Evolutionary conservation across 2,329 filamentous ascomycete genomes (phyloP).

Genomic region (Cryphonectria japonica): DNA sequence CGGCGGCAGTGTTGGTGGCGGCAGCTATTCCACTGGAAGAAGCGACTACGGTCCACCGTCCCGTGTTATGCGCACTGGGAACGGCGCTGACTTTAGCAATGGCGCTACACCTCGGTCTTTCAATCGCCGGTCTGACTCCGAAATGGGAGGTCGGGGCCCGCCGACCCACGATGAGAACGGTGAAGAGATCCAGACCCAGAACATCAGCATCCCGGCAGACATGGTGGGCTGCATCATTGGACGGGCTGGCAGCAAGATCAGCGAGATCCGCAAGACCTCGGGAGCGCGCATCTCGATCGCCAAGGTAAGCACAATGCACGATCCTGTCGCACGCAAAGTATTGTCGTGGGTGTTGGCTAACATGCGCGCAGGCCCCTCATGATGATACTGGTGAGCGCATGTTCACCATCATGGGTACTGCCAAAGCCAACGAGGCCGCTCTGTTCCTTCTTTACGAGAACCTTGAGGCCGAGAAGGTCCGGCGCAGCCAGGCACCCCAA

Average conservation of each 20-base stretch:
- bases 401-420: conserved; percentile 99
- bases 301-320: conserved; percentile 59
- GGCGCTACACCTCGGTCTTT: conserved; percentile 65
- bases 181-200: conserved; percentile 97
- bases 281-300: conserved; percentile 97
- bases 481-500: conserved; percentile 77
- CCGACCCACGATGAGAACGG: conserved; percentile 94
- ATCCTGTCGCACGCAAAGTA: too few species aligned
- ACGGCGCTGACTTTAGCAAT: conserved; percentile 97
- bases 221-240: conserved; percentile 99
- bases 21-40: conserved; percentile 50
- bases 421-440: conserved; percentile 91
- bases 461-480: conserved; percentile 98
- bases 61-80: conserved; percentile 92
- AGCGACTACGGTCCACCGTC: conserved; percentile 63
- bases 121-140: conserved; percentile 81
- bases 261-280: conserved; percentile 96
- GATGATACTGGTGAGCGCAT: conserved; percentile 98
- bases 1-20: conserved; percentile 47
- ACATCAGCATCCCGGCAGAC: conserved; percentile 98
- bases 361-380: conserved; percentile 69
- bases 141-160: conserved; percentile 77
- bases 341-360: conserved; percentile 23
- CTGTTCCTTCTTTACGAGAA: conserved; percentile 98
- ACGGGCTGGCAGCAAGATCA: conserved; percentile 93